Evolutionary conservation across 106 monocot species (phyloP), one percentile per base, ranked within the genome.

Genomic region (Chionographis japonica): DNA sequence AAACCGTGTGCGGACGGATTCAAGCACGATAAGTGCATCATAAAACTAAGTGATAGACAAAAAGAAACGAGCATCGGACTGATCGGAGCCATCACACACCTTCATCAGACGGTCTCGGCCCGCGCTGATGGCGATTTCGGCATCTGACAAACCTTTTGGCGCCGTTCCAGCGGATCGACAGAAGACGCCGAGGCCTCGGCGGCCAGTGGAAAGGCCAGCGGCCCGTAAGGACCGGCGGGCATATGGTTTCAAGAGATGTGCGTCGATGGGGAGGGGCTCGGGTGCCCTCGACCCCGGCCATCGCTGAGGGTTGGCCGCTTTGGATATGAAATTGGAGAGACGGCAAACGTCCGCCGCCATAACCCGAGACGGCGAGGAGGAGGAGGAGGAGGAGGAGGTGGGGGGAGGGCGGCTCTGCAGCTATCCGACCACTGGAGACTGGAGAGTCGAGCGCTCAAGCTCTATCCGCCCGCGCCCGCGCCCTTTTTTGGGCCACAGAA

Each of bases 21-120:
- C 27, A 27, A 27, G 27, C 27, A 27, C 27, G 27, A 27, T 27
- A 27, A 27, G 27, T 0, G 27, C 27, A 27, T 27, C 27, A 27
- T 27, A 27, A 27, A 27, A 27, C 27, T 27, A 1, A 27, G 2
- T 3, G 35, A 39, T 2, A 37, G 17, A 40, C 36, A 59, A 8
- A 17, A 10, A n/a, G 12, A 20, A 14, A 19, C 49, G 40, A 62
- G 27, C 5, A 13, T 36, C 7, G 65, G 53, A 17, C 0, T 2
- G 19, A 40, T 3, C 3, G 46, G 1, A 74, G 55, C 41, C n/a
- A 62, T n/a, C 35, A 49, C 19, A 4, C 58, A 83, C 86, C 82
- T 87, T 87, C 73, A 61, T 63, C 27, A 87, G 76, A 67, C 86
- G 83, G 62, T 87, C 83, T 63, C 63, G 69, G 7, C 86, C 86